Conservation (phyloP, 2,329 filamentous ascomycete species). For the Monosporascus sp. region DNA sequence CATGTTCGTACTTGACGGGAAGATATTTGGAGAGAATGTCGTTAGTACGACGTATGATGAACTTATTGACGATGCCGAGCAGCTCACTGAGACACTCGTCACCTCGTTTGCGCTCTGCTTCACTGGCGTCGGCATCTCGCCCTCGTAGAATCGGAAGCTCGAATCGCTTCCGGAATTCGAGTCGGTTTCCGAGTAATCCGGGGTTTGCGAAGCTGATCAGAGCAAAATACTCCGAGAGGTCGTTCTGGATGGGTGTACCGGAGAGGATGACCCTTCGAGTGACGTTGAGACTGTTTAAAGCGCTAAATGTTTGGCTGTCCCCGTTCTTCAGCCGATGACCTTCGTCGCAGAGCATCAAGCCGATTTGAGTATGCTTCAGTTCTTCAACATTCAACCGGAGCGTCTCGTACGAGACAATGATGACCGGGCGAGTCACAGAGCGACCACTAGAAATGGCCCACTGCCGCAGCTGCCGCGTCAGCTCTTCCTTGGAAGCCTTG, state of each 20-base stretch:
- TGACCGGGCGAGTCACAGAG: conserved; percentile 80
- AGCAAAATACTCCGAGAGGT: conserved; percentile 95
- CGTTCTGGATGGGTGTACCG: conserved; percentile 96
- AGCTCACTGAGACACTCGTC: conserved; percentile 79
- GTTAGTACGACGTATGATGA: conserved; percentile 96
- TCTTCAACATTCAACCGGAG: conserved; percentile 86
- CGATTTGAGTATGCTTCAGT: conserved; percentile 83
- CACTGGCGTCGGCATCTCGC: conserved; percentile 82
- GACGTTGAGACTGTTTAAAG: conserved; percentile 85
- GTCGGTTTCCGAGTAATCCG: conserved; percentile 77
- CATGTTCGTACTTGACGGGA: conserved; percentile 97
- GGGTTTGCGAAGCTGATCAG: conserved; percentile 96
- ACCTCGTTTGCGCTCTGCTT: conserved; percentile 74
- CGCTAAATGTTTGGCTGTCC: conserved; percentile 90
- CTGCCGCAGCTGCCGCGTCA: conserved; percentile 83
- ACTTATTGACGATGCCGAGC: conserved; percentile 85
- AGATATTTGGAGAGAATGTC: conserved; percentile 97
- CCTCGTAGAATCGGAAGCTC: conserved; percentile 89
- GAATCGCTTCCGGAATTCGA: conserved; percentile 89
- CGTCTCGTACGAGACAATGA: conserved; percentile 98
- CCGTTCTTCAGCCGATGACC: conserved; percentile 95
- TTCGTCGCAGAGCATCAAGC: conserved; percentile 90
- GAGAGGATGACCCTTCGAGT: conserved; percentile 89
- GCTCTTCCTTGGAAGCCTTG: conserved; percentile 89
- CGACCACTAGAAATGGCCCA: conserved; percentile 94